Percentiles rank a stretch among this genome's conserved stretches.
Conservation (phyloP, 208 protist genomes). For the Leishmania amazonensis region DNA sequence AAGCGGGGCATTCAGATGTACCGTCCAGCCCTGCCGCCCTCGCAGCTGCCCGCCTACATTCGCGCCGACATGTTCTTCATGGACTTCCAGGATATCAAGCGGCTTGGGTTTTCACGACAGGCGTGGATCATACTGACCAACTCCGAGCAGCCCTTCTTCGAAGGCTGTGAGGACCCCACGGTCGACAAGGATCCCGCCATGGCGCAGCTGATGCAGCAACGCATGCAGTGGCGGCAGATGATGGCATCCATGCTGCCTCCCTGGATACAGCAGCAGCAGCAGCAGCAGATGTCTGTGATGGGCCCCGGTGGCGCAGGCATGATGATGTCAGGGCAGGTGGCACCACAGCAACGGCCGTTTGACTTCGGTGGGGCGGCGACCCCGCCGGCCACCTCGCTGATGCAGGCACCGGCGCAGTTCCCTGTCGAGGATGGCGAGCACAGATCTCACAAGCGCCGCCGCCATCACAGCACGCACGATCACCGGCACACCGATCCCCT, state of each 20-base stretch:
- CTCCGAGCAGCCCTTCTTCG: slow-evolving; percentile 45
- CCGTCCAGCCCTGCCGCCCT: slow-evolving; percentile 67
- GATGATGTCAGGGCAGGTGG: slow-evolving; percentile 9
- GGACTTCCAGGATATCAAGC: slow-evolving; percentile 74
- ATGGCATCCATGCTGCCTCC: slow-evolving; percentile 38
- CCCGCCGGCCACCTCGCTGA: background rate
- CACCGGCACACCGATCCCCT: slow-evolving; percentile 28
- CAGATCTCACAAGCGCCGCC: slow-evolving; percentile 16
- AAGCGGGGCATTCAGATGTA: slow-evolving; percentile 63
- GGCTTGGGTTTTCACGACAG: slow-evolving; percentile 73
- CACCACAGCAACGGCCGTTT: background rate
- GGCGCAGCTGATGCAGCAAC: slow-evolving; percentile 53
- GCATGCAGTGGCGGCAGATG: slow-evolving; percentile 44
- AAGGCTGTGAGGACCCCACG: slow-evolving; percentile 53
- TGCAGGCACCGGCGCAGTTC: slow-evolving; percentile 8
- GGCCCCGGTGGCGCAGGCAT: slow-evolving; percentile 14
- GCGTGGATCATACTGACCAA: slow-evolving; percentile 79
- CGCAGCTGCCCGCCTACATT: slow-evolving; percentile 77
- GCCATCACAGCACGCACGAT: slow-evolving; percentile 23
- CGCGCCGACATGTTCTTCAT: slow-evolving; percentile 90
- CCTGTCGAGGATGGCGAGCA: slow-evolving; percentile 20
- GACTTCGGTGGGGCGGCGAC: background rate
- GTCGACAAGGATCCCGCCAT: slow-evolving; percentile 75
- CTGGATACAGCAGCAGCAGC: slow-evolving; percentile 16
- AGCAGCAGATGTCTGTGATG: slow-evolving; percentile 12